Conservation (phyloP, 2,329 filamentous ascomycete species). For the Didymella segeticola region DNA sequence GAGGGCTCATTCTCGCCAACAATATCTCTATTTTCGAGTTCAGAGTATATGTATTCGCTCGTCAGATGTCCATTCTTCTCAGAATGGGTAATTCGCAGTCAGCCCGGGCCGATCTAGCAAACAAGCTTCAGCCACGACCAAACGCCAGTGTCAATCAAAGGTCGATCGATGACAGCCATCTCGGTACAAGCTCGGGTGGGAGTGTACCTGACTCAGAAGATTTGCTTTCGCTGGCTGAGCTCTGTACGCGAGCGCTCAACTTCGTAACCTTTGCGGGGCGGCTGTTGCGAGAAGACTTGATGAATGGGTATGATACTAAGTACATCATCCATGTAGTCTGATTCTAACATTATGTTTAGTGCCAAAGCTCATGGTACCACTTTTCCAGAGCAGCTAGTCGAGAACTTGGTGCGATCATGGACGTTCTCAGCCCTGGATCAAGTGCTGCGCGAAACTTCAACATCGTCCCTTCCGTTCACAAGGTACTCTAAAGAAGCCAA, state of each 20-base stretch:
- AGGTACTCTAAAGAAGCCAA: conserved; percentile 28
- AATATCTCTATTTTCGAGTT: conserved; percentile 98
- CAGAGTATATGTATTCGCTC: conserved; percentile 87
- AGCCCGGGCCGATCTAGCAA: conserved; percentile 51
- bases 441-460: conserved; percentile 76
- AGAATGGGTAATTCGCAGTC: conserved; percentile 73
- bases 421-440: conserved; percentile 79
- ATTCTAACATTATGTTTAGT: conserved; percentile 34
- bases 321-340: background rate
- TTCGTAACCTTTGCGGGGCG: conserved; percentile 84
- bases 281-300: conserved; percentile 79
- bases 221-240: conserved; percentile 79
- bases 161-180: conserved; percentile 41
- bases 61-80: conserved; percentile 82
- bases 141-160: conserved; percentile 33
- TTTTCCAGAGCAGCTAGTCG: conserved; percentile 62
- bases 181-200: conserved; percentile 34
- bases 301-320: conserved; percentile 60
- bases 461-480: conserved; percentile 71
- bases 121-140: conserved; percentile 43
- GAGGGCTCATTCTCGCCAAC: conserved; percentile 90
- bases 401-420: conserved; percentile 80
- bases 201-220: conserved; percentile 70
- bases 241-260: conserved; percentile 80
- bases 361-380: conserved; percentile 36